These are phyloP conservation scores for Solanum hybrid DNA, from an alignment of 305 asterid species.

Conservation along the genomic window DNA sequence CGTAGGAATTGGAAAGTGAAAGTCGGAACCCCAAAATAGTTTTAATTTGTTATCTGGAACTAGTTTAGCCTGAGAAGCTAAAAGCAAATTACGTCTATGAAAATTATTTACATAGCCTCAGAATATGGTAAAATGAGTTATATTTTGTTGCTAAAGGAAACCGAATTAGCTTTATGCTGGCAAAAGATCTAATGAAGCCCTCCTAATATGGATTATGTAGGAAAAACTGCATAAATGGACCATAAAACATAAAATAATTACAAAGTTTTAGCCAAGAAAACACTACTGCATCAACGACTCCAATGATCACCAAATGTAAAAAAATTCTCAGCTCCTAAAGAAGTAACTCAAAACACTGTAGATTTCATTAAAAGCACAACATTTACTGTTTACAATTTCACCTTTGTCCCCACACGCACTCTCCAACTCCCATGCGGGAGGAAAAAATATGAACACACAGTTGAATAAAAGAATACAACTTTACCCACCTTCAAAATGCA, in stretches of 20 bases:
- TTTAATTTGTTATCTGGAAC: not conserved
- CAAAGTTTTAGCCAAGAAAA: not conserved
- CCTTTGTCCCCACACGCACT: constrained; percentile 2
- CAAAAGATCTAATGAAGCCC: no score
- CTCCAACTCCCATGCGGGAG: constrained; percentile 16
- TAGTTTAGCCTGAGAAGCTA: not conserved
- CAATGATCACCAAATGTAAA: not conserved
- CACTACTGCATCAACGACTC: not conserved
- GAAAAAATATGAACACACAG: not conserved
- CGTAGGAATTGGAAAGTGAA: not conserved
- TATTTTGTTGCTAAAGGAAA: no score
- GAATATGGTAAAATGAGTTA: no score
- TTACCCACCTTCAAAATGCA: constrained; percentile 12
- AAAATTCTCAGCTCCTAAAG: no score
- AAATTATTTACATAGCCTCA: not conserved
- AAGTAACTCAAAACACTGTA: not conserved
- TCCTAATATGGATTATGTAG: no score
- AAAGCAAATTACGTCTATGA: not conserved
- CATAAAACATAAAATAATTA: no score
- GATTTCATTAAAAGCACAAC: constrained; percentile 11
- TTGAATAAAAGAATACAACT: constrained; percentile 21
- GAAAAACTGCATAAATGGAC: no score
- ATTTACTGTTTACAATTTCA: constrained; percentile 6
- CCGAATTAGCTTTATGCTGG: no score
- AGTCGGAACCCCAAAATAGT: not conserved